These are phyloP conservation scores for Magnolia kwangsiensis DNA, from an alignment of 164 flowering plant genomes.

Conservation along the genomic window DNA sequence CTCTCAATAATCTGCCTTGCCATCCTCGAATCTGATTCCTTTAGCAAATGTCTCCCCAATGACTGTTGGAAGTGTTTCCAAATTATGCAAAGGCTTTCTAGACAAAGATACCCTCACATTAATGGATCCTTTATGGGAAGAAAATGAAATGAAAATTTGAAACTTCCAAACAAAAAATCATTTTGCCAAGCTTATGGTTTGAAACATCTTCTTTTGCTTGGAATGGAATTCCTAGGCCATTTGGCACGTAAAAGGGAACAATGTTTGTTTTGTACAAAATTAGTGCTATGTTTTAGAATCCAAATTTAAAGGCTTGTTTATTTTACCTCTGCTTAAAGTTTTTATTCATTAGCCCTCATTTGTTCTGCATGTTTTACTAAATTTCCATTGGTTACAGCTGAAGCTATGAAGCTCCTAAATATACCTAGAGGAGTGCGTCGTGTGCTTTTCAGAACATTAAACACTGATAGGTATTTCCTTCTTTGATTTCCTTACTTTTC, in stretches of 20 bases:
- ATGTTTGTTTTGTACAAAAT: no score
- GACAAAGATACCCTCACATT: not conserved
- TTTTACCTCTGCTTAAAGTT: not conserved
- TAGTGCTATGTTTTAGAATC: no score
- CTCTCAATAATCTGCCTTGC: no score
- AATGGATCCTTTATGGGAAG: not conserved
- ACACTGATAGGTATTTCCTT: slow-evolving; percentile 66
- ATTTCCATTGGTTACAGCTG: slow-evolving; percentile 33
- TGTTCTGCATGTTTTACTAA: not conserved
- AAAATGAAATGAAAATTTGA: no score
- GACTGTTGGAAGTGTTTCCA: no score
- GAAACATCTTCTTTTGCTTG: not conserved
- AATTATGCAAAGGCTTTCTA: not conserved
- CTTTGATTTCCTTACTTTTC: no score
- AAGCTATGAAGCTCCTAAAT: slow-evolving; percentile 65
- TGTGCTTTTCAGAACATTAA: slow-evolving; percentile 77
- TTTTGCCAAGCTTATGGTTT: not conserved
- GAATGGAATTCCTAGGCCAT: not conserved
- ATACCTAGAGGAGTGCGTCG: slow-evolving; percentile 73
- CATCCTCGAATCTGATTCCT: no score
- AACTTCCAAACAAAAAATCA: not conserved
- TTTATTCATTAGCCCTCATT: not conserved
- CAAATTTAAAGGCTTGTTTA: not conserved
- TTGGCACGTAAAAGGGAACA: not conserved
- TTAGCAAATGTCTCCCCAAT: no score